Evolutionary conservation across 2,329 filamentous ascomycete species (phyloP).

Genomic region (Colletotrichum costaricense): DNA sequence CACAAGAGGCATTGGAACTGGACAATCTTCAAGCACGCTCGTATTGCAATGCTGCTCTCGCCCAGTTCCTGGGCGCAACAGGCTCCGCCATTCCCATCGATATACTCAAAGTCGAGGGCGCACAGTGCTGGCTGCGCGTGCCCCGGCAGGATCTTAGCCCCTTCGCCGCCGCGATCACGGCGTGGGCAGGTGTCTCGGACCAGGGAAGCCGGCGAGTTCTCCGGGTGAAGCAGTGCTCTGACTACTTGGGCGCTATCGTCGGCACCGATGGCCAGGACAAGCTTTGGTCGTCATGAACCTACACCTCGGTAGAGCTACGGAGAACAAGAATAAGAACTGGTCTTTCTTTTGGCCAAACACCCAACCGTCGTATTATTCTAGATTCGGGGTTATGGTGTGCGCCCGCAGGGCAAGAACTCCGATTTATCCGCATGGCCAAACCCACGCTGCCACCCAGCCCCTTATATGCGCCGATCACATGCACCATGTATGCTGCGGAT

Average conservation of each 20-base stretch:
- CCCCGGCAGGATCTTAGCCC: slow-evolving; percentile 69
- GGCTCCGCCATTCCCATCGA: slow-evolving; percentile 77
- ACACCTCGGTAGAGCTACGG: background rate
- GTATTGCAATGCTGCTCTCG: slow-evolving; percentile 72
- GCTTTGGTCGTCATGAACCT: slow-evolving; percentile 60
- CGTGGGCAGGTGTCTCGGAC: slow-evolving; percentile 66
- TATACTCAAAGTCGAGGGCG: slow-evolving; percentile 70
- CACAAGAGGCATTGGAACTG: slow-evolving; percentile 45
- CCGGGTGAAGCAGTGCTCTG: slow-evolving; percentile 66
- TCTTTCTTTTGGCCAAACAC: slow-evolving; percentile 15
- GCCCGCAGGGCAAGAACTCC: slow-evolving; percentile 34
- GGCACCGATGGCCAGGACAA: slow-evolving; percentile 57
- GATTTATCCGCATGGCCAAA: slow-evolving; percentile 34
- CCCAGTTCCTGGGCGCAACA: slow-evolving; percentile 76
- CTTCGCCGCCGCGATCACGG: slow-evolving; percentile 73
- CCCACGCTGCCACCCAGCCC: slow-evolving; percentile 30
- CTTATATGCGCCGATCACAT: slow-evolving; percentile 34
- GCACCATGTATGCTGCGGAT: slow-evolving; percentile 35
- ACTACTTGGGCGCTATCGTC: slow-evolving; percentile 72
- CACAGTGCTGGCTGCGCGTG: slow-evolving; percentile 73
- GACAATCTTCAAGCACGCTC: slow-evolving; percentile 73
- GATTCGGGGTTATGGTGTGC: slow-evolving; percentile 30
- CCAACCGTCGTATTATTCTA: slow-evolving; percentile 33
- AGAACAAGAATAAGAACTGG: background rate
- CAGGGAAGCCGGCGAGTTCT: slow-evolving; percentile 61